Base-by-base conservation (phyloP, 2,329 filamentous ascomycete genomes). In the Ophiostoma tasmaniense region DNA sequence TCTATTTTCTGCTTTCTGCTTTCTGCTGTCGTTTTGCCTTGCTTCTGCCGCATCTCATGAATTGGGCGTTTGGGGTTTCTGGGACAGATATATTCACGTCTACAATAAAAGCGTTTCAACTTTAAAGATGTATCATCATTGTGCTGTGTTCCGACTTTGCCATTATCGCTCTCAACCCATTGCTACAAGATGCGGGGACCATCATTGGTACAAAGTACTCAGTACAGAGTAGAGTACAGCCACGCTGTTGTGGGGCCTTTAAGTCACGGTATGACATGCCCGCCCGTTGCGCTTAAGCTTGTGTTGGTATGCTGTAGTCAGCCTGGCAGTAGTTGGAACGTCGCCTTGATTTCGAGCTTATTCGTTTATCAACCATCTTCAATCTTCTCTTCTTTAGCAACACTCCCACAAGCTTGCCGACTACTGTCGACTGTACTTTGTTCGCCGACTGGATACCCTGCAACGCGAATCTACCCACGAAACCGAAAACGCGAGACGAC, bases 21-120 rank as follows among this genome's bases (percentile, higher is more conserved):
- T 8, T 39, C 3, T 39, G 20, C 30, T 62, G 28, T 20, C 39
- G 7, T 20, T 11, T 50, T 61, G 55, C 55, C 37, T 39, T 39
- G 55, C 55, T 61, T 61, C 13, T 39, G 37, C 37, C 13, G 55
- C 22, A 61, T 30, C 28, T 65, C n/a, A 64, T 64, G 61, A 64
- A 64, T 39, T 62, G 35, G 64, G 64, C 64, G 64, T 65, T 65
- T 45, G 64, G 64, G 64, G 14, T 64, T 45, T 45, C 17, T 39
- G 61, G 61, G 30, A 25, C 45, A 64, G 33, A 30, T 45, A 64
- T 20, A 65, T 33, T 42, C 37, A 42, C n/a, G 28, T 30, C 20
- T 59, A 30, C 25, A 61, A 61, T 39, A 37, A 33, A n/a, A 8
- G 33, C 5, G 14, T 42, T n/a, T 25, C 6, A 22, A n/a, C 7